Conservation (phyloP, 805 yeast genomes). For the Candida andamanensis region DNA sequence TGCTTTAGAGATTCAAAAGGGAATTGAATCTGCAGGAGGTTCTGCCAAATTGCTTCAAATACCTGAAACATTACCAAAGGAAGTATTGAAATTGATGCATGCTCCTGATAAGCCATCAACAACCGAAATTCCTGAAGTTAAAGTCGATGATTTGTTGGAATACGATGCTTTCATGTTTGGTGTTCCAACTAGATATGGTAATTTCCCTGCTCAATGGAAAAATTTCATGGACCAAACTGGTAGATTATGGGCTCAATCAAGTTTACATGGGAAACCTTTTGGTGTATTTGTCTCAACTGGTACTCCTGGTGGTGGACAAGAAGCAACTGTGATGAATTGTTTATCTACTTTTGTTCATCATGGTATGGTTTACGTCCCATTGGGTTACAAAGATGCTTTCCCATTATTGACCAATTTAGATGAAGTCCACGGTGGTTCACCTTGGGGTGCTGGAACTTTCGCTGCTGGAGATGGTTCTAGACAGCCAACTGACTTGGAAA, state of each 20-base stretch:
- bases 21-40: conserved; percentile 65
- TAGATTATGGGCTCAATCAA: conserved; percentile 72
- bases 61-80: conserved; percentile 65
- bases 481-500: conserved; percentile 58
- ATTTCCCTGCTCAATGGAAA: conserved; percentile 71
- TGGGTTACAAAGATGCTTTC: conserved; percentile 62
- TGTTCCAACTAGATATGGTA: conserved; percentile 82
- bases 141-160: conserved; percentile 48
- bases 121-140: conserved; percentile 52
- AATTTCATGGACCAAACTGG: conserved; percentile 78
- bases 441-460: conserved; percentile 83
- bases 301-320: conserved; percentile 80
- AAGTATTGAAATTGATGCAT: conserved; percentile 49
- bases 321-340: conserved; percentile 59
- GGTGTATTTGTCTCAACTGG: conserved; percentile 73
- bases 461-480: conserved; percentile 80
- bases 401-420: conserved; percentile 49
- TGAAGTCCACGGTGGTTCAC: conserved; percentile 74
- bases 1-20: conserved; percentile 64
- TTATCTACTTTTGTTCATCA: conserved; percentile 69
- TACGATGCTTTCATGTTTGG: conserved; percentile 86
- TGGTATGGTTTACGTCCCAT: conserved; percentile 75
- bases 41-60: conserved; percentile 70
- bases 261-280: conserved; percentile 67
- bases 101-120: conserved; percentile 56